Percentiles rank a stretch among this genome's conserved stretches.
phyloP scores from a whole-genome alignment of 352 stramenopile species.

The Peronospora belbahrii region DNA sequence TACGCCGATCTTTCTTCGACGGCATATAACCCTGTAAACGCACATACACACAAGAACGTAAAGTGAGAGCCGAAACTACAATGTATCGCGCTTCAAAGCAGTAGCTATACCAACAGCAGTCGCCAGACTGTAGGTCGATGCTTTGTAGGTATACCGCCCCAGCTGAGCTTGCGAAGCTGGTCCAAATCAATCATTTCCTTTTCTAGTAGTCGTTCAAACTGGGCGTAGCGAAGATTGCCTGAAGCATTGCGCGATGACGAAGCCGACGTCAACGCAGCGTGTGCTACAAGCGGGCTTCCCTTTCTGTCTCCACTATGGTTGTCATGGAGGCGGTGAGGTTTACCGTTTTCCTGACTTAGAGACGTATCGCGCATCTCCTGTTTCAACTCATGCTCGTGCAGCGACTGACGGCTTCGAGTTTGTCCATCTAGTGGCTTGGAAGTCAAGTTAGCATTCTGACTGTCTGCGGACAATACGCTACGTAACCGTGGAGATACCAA shows the following conservation, averaged over 20 bases:
- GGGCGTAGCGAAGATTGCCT: slow-evolving; percentile 59
- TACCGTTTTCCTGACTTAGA: slow-evolving; percentile 1
- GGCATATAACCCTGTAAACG: slow-evolving; percentile 88
- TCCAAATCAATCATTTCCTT: slow-evolving; percentile 85
- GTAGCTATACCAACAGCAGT: slow-evolving; percentile 83
- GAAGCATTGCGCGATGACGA: slow-evolving; percentile 49
- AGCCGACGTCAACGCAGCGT: neutral
- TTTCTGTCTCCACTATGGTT: slow-evolving; percentile 8
- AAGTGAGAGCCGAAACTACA: neutral
- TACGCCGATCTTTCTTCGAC: slow-evolving; percentile 88
- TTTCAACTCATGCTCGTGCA: slow-evolving; percentile 21
- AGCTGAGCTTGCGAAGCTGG: slow-evolving; percentile 85
- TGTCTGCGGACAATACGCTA: slow-evolving; percentile 17
- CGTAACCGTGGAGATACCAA: slow-evolving; percentile 11
- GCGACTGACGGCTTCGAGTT: slow-evolving; percentile 10
- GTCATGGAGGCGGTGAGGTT: neutral
- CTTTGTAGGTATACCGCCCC: slow-evolving; percentile 85
- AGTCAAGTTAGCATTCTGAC: slow-evolving; percentile 21
- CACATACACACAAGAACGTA: neutral
- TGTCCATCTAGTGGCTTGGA: slow-evolving; percentile 19
- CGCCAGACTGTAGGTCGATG: slow-evolving; percentile 91
- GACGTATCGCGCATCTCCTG: slow-evolving; percentile 5
- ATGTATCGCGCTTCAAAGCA: neutral
- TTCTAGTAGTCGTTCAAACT: slow-evolving; percentile 62
- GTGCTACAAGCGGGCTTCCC: neutral